Evolutionary conservation across 805 yeast species (phyloP).

Genomic region (Komagataella pseudopastoris): DNA sequence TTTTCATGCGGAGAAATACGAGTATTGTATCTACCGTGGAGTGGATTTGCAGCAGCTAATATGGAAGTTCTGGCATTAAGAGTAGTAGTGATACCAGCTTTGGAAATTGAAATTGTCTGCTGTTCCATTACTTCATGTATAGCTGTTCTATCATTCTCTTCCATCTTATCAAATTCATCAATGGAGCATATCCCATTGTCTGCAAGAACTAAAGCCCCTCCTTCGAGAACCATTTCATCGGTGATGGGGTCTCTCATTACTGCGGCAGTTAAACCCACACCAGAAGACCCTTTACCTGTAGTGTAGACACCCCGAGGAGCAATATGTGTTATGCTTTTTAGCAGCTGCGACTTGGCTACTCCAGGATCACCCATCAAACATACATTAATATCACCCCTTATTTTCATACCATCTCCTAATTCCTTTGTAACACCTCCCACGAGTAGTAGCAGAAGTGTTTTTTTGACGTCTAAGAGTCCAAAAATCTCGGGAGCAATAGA

Average conservation of each 20-base stretch:
- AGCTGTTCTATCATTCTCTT: conserved; percentile 91
- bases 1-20: conserved; percentile 85
- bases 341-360: conserved; percentile 94
- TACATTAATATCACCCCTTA: conserved; percentile 93
- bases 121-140: conserved; percentile 99
- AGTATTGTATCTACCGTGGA: conserved; percentile 90
- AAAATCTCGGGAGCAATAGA: conserved; percentile 97
- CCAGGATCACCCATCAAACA: conserved; percentile 99
- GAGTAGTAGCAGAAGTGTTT: conserved; percentile 68
- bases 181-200: conserved; percentile 98
- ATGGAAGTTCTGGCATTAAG: conserved; percentile 92
- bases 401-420: conserved; percentile 92
- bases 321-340: conserved; percentile 80
- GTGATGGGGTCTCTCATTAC: conserved; percentile 99
- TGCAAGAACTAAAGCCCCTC: conserved; percentile 93
- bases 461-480: conserved; percentile 89
- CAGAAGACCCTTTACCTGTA: conserved; percentile 97
- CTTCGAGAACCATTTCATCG: conserved; percentile 95
- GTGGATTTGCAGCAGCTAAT: conserved; percentile 96
- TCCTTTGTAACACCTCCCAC: conserved; percentile 95
- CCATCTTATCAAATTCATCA: conserved; percentile 99
- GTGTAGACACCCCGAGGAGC: conserved; percentile 97
- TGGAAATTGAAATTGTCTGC: conserved; percentile 92
- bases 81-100: conserved; percentile 95
- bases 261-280: conserved; percentile 97